Base-by-base conservation (phyloP, 2,329 filamentous ascomycete genomes). In the Blastomyces gilchristii region DNA sequence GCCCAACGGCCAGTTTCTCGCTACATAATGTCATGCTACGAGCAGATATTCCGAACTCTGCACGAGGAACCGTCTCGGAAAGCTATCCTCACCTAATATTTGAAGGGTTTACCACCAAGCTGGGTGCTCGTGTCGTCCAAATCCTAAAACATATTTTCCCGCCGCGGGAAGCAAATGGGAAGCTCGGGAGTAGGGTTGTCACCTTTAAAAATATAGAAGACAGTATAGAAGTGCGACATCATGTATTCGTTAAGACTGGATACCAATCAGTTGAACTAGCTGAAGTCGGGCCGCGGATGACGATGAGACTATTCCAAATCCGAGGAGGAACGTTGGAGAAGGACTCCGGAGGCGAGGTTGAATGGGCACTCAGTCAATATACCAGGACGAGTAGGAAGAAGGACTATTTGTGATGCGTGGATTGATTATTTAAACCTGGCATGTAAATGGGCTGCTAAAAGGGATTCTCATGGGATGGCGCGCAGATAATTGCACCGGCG, bases 331-430 rank as follows among this genome's bases (percentile, higher is more conserved):
- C 93, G 3, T 79, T 97, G 65, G 94, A 97, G 73, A 96, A 79
- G 66, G 75, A 92, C 71, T 95, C 95, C 75, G 90, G 95, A 68
- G 93, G 93, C 3, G 94, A 99, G 76, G 86, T 95, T 4, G 94
- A 99, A 77, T 99, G 94, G 94, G 89, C 94, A 67, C 81, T 99
- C 67, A 95, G 90, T 65, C 93, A 97, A 73, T 99, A 96, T 76
- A 99, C 93, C 9, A 83, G 94, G 68, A 97, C 93, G 16, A 87
- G 88, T 70, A 86, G 87, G 78, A 97, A 97, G 85, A 97, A 97
- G 85, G 91, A 96, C 72, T 96, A 96, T 73, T 82, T 97, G 62
- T 97, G 68, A 74, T 68, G 53, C 2, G 16, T 31, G 16, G n/a
- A 16, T 37, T 49, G 56, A 28, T 45, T 28, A 43, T 16, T 41